A percentile compares a stretch with the other conserved stretches of the same genome.
These are phyloP conservation scores for Linderniella brevidens DNA, from an alignment of 257 asterid species.

Conservation along the genomic window DNA sequence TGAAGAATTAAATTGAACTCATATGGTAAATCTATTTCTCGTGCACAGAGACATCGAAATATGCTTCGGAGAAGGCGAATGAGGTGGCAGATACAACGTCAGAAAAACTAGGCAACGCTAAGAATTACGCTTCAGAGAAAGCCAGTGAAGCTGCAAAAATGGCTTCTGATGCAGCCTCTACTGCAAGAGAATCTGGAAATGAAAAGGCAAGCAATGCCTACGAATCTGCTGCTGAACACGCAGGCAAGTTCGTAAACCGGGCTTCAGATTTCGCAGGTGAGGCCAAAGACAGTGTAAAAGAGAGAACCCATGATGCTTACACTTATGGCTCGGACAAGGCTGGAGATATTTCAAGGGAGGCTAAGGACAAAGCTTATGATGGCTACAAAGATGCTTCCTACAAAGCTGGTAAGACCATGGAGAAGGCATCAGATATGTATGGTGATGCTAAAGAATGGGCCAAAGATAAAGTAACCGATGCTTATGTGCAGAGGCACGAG, in stretches of 20 bases:
- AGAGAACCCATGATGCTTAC: slow-evolving; percentile 11
- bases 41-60: slow-evolving; percentile 27
- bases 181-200: slow-evolving; percentile 8
- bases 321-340: slow-evolving; percentile 9
- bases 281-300: slow-evolving; percentile 13
- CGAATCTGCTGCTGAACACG: slow-evolving; percentile 11
- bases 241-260: slow-evolving; percentile 1
- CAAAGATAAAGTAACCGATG: slow-evolving; percentile 9
- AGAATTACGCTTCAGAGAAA: slow-evolving; percentile 16
- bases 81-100: slow-evolving; percentile 15
- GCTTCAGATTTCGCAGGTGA: slow-evolving; percentile 16
- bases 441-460: slow-evolving; percentile 10
- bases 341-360: not conserved
- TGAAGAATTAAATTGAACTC: not conserved
- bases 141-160: slow-evolving; percentile 14
- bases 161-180: slow-evolving; percentile 15
- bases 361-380: slow-evolving; percentile 9
- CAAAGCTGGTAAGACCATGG: slow-evolving; percentile 6
- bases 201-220: slow-evolving; percentile 14
- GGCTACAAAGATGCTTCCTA: slow-evolving; percentile 9
- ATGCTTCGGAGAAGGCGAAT: slow-evolving; percentile 28
- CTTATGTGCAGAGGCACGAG: not conserved
- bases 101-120: slow-evolving; percentile 15
- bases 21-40: not conserved
- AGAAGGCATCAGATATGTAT: slow-evolving; percentile 11